Percentiles rank a stretch among this genome's conserved stretches.
These are phyloP conservation scores for Dunaliella primolecta DNA, from an alignment of 139 green algal genomes.

Conservation along the genomic window DNA sequence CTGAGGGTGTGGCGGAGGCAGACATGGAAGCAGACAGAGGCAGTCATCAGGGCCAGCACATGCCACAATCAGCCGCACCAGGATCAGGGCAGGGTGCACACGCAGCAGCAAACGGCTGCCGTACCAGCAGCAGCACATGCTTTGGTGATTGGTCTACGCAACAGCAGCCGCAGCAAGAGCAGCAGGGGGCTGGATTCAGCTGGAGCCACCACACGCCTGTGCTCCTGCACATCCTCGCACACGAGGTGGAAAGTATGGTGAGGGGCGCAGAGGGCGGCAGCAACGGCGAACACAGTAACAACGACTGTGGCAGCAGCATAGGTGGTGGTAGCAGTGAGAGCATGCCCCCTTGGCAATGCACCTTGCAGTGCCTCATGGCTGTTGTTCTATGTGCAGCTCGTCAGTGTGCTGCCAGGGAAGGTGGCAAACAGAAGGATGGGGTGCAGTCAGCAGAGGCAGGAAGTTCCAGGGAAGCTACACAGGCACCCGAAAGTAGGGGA, in stretches of 20 bases:
- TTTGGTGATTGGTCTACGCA: no score
- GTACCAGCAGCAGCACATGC: no score
- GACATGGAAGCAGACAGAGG: no score
- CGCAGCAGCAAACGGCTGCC: no score
- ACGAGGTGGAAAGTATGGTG: conserved; percentile 23
- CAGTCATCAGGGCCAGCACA: no score
- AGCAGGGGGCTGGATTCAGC: neutral
- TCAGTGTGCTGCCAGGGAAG: no score
- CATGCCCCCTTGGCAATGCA: neutral
- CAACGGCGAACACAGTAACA: neutral
- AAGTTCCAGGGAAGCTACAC: no score
- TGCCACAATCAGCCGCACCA: no score
- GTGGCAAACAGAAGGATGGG: no score
- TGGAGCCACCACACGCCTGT: conserved; percentile 10
- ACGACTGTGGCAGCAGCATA: neutral
- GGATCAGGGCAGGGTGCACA: no score
- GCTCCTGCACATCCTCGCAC: conserved; percentile 31
- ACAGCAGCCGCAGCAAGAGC: neutral
- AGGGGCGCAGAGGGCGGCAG: neutral
- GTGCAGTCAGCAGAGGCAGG: no score
- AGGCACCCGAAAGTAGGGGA: neutral
- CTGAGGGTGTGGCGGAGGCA: no score
- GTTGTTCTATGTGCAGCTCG: neutral
- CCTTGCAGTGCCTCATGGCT: neutral
- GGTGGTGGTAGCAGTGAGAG: neutral